Evolutionary conservation across 192 early-diverging fungal genomes (phyloP).

Genomic region (Lobosporangium transversale): DNA sequence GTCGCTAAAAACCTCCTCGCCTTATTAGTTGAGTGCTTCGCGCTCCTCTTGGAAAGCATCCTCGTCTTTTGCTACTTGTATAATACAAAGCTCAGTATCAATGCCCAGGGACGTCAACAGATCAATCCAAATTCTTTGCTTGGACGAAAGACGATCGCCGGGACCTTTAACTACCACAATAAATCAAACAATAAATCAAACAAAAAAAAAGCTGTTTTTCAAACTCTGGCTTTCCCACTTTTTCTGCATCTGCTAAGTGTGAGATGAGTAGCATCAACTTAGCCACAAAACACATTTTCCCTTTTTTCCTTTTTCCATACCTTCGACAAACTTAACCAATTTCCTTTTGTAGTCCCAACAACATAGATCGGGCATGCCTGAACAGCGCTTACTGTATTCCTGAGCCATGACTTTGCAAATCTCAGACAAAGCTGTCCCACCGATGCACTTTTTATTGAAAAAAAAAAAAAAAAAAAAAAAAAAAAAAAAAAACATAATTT

Average conservation of each 20-base stretch:
- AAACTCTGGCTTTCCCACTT: too few species aligned
- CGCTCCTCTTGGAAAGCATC: conserved; percentile 43
- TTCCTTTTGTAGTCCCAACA: conserved; percentile 70
- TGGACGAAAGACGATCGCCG: conserved; percentile 72
- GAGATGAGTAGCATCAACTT: too few species aligned
- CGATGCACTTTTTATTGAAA: conserved; percentile 60
- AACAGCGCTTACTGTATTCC: conserved; percentile 69
- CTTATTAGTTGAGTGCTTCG: background rate
- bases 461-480: conserved; percentile 7
- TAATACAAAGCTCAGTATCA: conserved; percentile 71
- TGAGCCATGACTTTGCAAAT: conserved; percentile 69
- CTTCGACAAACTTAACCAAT: conserved; percentile 70
- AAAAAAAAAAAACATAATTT: conserved; percentile 1
- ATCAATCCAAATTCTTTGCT: conserved; percentile 74
- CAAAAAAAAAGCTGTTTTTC: background rate
- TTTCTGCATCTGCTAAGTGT: too few species aligned
- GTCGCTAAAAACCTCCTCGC: too few species aligned
- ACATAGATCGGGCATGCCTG: conserved; percentile 77
- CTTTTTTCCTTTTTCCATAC: too few species aligned
- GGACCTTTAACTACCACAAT: conserved; percentile 72
- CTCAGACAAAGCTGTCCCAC: conserved; percentile 60
- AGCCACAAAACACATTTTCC: too few species aligned
- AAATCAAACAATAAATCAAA: too few species aligned
- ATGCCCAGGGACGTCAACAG: conserved; percentile 61
- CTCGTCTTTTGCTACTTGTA: conserved; percentile 57